Evolutionary conservation across 768 basidiomycete genomes (phyloP).

Genomic region (Russula dissimulans): DNA sequence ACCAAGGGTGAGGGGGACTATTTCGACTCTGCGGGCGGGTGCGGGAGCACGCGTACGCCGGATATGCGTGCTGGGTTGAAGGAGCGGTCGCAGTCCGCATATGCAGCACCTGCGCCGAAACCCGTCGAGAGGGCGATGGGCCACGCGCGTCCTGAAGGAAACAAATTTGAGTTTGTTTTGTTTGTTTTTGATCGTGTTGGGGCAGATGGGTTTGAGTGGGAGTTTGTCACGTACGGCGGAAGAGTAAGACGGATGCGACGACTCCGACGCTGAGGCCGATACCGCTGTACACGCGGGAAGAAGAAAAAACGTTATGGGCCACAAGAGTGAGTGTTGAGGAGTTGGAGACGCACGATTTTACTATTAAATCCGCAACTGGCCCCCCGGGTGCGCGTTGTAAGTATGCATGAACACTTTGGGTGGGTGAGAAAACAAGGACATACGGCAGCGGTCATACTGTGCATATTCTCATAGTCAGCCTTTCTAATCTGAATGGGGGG

Average conservation of each 20-base stretch:
- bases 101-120: constrained; percentile 80
- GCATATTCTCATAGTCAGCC: not conserved
- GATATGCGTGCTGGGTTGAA: constrained; percentile 89
- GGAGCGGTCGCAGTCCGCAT: constrained; percentile 86
- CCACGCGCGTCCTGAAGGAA: constrained; percentile 73
- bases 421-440: not conserved
- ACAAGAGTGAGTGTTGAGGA: not conserved
- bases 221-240: constrained; percentile 61
- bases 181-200: not conserved
- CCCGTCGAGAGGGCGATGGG: constrained; percentile 81
- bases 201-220: not conserved
- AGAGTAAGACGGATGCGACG: constrained; percentile 81
- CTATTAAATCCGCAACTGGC: constrained; percentile 68
- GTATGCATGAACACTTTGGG: not conserved
- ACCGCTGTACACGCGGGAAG: constrained; percentile 39
- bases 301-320: constrained; percentile 9
- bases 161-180: too few relatives aligned
- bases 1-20: not conserved
- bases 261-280: constrained; percentile 87
- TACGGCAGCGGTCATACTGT: constrained; percentile 76
- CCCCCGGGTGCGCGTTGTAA: not conserved
- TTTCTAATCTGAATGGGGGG: not conserved
- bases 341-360: constrained; percentile 61
- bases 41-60: constrained; percentile 62
- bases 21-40: constrained; percentile 21